These are phyloP conservation scores for Eimeria falciformis DNA, from an alignment of 169 alveolate species.

Conservation along the genomic window DNA sequence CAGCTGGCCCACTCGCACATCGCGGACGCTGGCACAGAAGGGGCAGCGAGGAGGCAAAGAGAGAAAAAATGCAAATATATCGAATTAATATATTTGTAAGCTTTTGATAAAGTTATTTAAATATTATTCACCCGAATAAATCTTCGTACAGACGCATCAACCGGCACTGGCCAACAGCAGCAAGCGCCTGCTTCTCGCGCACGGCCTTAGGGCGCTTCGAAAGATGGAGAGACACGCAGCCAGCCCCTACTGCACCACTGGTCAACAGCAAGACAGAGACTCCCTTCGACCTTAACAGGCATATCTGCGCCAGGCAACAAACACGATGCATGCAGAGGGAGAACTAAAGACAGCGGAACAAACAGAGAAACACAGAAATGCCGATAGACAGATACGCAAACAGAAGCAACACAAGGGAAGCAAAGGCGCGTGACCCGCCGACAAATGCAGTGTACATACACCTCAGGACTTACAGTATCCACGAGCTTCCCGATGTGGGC, in stretches of 20 bases:
- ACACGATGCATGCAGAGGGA: no score
- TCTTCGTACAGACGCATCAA: conserved; percentile 81
- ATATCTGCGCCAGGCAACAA: conserved; percentile 23
- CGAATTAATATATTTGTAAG: not conserved
- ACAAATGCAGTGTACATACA: no score
- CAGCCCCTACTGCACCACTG: conserved; percentile 85
- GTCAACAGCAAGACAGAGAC: conserved; percentile 78
- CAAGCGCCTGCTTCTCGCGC: conserved; percentile 81
- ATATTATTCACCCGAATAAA: conserved; percentile 73
- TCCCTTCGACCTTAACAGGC: conserved; percentile 61
- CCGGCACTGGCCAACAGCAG: conserved; percentile 85
- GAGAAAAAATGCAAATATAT: not conserved
- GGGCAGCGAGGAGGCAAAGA: not conserved
- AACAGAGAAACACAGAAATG: not conserved
- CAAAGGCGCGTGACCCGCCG: not conserved
- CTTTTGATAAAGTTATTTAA: no score
- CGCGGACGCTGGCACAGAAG: conserved; percentile 33
- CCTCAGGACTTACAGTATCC: conserved; percentile 71
- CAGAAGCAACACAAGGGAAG: conserved; percentile 3
- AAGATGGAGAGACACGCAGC: conserved; percentile 75
- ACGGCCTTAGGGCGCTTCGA: conserved; percentile 73
- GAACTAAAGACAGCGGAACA: not conserved
- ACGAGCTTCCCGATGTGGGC: conserved; percentile 81
- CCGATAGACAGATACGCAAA: not conserved
- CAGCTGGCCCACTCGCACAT: conserved; percentile 52